Conservation (phyloP, 345 rosid genomes). For the Aegle marmelos region DNA sequence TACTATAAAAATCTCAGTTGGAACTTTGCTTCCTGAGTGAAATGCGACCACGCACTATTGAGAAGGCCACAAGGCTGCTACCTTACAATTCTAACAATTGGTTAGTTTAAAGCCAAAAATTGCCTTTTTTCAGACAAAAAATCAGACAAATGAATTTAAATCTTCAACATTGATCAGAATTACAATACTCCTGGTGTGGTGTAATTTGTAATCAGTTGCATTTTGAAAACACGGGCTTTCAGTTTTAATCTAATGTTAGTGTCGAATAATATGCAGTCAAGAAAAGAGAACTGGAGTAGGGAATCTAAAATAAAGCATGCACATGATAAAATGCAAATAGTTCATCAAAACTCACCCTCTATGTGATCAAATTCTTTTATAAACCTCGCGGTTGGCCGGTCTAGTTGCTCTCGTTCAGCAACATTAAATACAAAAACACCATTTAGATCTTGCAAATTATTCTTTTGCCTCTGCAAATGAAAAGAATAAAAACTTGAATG, state of each 20-base stretch:
- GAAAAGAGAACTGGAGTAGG: background rate
- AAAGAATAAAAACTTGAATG: slow-evolving; percentile 1
- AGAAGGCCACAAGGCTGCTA: background rate
- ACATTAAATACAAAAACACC: slow-evolving; percentile 78
- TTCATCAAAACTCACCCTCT: slow-evolving; percentile 48
- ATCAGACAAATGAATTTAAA: background rate
- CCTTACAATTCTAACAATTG: background rate
- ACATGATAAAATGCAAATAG: background rate
- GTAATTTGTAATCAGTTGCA: background rate
- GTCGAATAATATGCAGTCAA: background rate
- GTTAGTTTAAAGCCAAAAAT: background rate
- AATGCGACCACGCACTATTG: background rate
- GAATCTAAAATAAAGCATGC: slow-evolving; percentile 2
- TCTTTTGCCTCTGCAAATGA: slow-evolving; percentile 81
- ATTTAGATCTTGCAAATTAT: slow-evolving; percentile 75
- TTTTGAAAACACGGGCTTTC: background rate
- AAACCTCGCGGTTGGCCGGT: slow-evolving; percentile 85
- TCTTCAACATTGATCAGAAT: background rate
- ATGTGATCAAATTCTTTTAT: slow-evolving; percentile 70
- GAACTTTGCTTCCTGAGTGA: background rate
- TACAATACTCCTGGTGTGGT: background rate
- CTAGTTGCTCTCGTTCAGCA: slow-evolving; percentile 70
- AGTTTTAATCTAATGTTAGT: background rate
- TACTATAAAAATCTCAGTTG: background rate
- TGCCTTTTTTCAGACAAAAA: background rate